Percentiles rank a stretch among this genome's conserved stretches.
Evolutionary conservation across 2,329 filamentous ascomycete species (phyloP).

Genomic region (Aureobasidium subglaciale): DNA sequence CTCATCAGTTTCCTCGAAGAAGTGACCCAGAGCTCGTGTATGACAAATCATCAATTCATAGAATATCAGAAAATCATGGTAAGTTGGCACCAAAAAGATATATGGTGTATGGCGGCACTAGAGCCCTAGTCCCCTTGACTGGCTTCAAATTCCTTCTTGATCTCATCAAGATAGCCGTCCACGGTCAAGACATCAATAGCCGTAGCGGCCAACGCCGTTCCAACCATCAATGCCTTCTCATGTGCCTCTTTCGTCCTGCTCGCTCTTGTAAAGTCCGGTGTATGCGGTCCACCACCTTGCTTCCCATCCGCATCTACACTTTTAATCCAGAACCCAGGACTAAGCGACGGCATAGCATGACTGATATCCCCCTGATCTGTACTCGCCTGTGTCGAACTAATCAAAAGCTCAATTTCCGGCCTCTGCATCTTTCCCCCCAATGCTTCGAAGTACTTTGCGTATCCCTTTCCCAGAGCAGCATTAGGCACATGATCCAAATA

Average conservation of each 20-base stretch:
- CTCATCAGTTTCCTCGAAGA: too few relatives aligned
- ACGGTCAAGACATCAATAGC: constrained; percentile 31
- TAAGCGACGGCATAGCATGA: constrained; percentile 51
- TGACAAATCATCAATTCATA: too few relatives aligned
- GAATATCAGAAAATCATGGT: too few relatives aligned
- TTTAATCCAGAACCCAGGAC: constrained; percentile 43
- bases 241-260: constrained; percentile 32
- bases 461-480: constrained; percentile 34
- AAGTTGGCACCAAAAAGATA: too few relatives aligned
- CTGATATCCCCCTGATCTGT: constrained; percentile 56
- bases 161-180: constrained; percentile 22
- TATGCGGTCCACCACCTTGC: constrained; percentile 31
- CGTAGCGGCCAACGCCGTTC: constrained; percentile 31
- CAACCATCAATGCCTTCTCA: constrained; percentile 28
- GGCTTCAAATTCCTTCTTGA: constrained; percentile 24
- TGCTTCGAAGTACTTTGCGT: constrained; percentile 25
- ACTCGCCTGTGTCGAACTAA: constrained; percentile 44
- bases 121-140: neutral
- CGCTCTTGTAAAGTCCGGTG: constrained; percentile 34
- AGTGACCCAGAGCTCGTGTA: too few relatives aligned
- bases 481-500: constrained; percentile 54
- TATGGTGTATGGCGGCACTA: too few relatives aligned
- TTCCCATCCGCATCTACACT: constrained; percentile 26
- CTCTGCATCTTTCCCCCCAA: constrained; percentile 30
- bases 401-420: constrained; percentile 36